Evolutionary conservation across 805 yeast species (phyloP).

Genomic region (Phaffomyces antillensis): DNA sequence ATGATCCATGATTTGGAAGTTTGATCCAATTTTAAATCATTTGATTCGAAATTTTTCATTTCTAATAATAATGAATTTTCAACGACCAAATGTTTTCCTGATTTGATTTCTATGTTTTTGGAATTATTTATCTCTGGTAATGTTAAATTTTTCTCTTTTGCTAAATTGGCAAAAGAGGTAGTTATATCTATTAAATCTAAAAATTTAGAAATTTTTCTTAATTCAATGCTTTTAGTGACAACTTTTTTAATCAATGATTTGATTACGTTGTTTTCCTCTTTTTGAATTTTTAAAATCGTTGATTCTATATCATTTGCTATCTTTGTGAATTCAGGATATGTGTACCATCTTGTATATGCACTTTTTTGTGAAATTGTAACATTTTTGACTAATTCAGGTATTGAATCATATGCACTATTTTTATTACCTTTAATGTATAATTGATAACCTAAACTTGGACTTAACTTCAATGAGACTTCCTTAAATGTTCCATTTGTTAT

Average conservation of each 20-base stretch:
- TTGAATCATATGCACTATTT: constrained; percentile 8
- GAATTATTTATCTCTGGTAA: constrained; percentile 56
- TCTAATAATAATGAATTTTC: constrained; percentile 51
- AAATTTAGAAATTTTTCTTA: constrained; percentile 43
- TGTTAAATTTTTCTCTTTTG: constrained; percentile 58
- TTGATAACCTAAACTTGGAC: constrained; percentile 39
- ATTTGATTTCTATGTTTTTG: constrained; percentile 39
- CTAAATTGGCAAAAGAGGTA: constrained; percentile 62
- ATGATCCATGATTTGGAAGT: constrained; percentile 60
- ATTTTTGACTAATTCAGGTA: constrained; percentile 8
- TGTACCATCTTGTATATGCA: constrained; percentile 37
- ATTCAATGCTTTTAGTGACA: constrained; percentile 33
- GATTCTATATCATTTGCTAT: constrained; percentile 44
- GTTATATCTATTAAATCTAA: constrained; percentile 68
- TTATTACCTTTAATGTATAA: constrained; percentile 34
- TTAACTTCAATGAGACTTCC: constrained; percentile 31
- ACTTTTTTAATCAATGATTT: constrained; percentile 40
- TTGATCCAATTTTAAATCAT: constrained; percentile 62
- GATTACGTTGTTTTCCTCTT: constrained; percentile 50
- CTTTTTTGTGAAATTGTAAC: constrained; percentile 32
- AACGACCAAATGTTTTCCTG: constrained; percentile 83
- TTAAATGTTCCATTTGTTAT: constrained; percentile 21
- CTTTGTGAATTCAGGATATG: constrained; percentile 42
- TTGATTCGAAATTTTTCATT: constrained; percentile 58
- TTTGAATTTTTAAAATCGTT: constrained; percentile 38